Conservation (phyloP, 768 basidiomycete genomes). For the Boletus rubropictus region DNA sequence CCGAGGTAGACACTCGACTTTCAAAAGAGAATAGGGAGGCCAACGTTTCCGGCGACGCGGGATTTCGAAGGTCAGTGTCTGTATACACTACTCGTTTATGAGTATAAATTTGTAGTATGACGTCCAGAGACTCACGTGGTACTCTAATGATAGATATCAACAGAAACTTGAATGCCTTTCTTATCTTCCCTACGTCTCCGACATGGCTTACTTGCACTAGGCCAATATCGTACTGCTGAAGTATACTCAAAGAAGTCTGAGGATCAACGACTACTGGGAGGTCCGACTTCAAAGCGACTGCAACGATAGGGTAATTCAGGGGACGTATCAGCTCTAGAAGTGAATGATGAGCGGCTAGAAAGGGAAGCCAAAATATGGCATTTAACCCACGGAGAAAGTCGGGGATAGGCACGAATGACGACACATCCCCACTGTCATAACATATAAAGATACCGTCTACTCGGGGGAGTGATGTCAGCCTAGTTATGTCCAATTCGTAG, state of each 20-base stretch:
- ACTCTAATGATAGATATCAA: conserved; percentile 57
- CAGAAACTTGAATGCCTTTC: conserved; percentile 68
- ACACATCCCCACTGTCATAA: conserved; percentile 64
- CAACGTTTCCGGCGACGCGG: conserved; percentile 63
- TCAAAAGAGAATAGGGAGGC: conserved; percentile 52
- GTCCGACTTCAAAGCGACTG: conserved; percentile 87
- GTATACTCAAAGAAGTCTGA: conserved; percentile 41
- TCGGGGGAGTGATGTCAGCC: conserved; percentile 51
- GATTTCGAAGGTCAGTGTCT: conserved; percentile 54
- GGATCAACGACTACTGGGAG: conserved; percentile 55
- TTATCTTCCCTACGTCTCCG: conserved; percentile 63
- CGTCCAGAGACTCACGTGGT: conserved; percentile 25
- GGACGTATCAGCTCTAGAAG: conserved; percentile 51
- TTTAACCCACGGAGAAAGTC: conserved; percentile 61
- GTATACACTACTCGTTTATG: conserved; percentile 18
- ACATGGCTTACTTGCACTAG: conserved; percentile 66
- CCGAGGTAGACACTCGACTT: conserved; percentile 39
- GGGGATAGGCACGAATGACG: conserved; percentile 63
- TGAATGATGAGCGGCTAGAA: conserved; percentile 8
- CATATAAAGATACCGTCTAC: conserved; percentile 82
- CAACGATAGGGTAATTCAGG: conserved; percentile 58
- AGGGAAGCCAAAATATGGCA: neutral
- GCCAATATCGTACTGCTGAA: conserved; percentile 65
- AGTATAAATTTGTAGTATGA: neutral
- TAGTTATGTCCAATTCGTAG: conserved; percentile 49